Evolutionary conservation across 2,329 filamentous ascomycete species (phyloP).

Genomic region (Achaetomium macrosporum): DNA sequence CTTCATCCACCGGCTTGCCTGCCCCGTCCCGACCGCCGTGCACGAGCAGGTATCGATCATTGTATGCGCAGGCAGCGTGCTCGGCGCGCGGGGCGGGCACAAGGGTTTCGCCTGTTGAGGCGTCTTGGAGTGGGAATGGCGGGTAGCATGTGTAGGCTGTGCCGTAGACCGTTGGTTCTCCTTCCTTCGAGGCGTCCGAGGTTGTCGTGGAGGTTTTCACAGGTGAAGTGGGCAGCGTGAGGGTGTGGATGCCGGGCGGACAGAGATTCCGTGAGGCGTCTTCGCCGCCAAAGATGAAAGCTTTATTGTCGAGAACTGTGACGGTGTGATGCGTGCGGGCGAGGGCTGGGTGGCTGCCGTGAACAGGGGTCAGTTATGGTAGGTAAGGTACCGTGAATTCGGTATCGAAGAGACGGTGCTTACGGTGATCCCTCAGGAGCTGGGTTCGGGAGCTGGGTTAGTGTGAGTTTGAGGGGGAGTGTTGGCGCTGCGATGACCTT

Average conservation of each 20-base stretch:
- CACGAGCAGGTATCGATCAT: conserved; percentile 28
- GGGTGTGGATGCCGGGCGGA: conserved; percentile 45
- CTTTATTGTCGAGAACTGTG: conserved; percentile 45
- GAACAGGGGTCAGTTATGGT: background rate
- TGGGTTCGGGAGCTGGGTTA: conserved; percentile 40
- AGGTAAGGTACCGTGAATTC: background rate
- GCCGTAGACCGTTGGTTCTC: conserved; percentile 12
- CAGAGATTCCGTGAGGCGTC: conserved; percentile 33
- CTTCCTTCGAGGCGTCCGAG: background rate
- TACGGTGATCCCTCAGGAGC: conserved; percentile 28
- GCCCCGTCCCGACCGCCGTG: conserved; percentile 32
- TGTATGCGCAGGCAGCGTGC: conserved; percentile 34
- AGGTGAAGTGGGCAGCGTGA: conserved; percentile 38
- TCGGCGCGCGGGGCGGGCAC: conserved; percentile 31
- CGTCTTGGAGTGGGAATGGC: conserved; percentile 27
- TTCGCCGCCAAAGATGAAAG: conserved; percentile 25
- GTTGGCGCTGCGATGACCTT: conserved; percentile 45
- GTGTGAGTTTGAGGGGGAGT: conserved; percentile 44
- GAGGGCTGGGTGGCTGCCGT: conserved; percentile 31
- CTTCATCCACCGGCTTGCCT: conserved; percentile 29
- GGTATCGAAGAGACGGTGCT: background rate
- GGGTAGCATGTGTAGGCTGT: conserved; percentile 31
- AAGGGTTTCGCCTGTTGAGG: conserved; percentile 24
- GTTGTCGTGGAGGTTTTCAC: background rate
- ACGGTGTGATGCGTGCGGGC: conserved; percentile 46